Conservation (phyloP, 75 land plant species). For the Pinus albicaulis region DNA sequence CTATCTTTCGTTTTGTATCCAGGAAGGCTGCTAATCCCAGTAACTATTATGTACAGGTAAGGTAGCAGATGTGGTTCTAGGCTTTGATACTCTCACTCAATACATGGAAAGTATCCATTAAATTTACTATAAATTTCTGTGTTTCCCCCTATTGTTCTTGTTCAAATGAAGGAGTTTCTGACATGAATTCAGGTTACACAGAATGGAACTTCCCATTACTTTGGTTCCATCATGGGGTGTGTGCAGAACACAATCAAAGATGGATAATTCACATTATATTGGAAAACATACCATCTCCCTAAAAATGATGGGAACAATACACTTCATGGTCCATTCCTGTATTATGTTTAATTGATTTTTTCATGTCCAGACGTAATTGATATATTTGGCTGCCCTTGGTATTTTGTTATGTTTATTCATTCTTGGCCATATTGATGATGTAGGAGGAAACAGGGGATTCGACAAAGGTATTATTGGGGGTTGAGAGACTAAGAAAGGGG, state of each 20-base stretch:
- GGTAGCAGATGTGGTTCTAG: slow-evolving; percentile 78
- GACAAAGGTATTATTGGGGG: slow-evolving; percentile 54
- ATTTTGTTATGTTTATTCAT: background rate
- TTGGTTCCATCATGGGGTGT: slow-evolving; percentile 75
- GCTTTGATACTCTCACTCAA: slow-evolving; percentile 67
- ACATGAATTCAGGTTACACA: background rate
- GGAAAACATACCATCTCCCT: slow-evolving; percentile 35
- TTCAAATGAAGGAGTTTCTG: no score
- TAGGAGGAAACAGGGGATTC: slow-evolving; percentile 66
- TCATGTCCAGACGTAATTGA: background rate
- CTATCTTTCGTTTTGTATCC: no score
- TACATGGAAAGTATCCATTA: slow-evolving; percentile 44
- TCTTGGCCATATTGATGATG: background rate
- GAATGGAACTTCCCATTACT: slow-evolving; percentile 26
- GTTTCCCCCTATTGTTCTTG: no score
- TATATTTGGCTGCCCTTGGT: background rate
- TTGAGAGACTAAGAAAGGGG: slow-evolving; percentile 16
- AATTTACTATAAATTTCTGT: no score
- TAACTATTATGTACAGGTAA: slow-evolving; percentile 35
- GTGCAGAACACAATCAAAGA: slow-evolving; percentile 75
- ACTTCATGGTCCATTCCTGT: slow-evolving; percentile 60
- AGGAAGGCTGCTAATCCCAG: no score
- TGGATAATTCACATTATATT: slow-evolving; percentile 52
- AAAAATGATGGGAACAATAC: slow-evolving; percentile 61
- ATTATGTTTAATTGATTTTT: background rate